Base-by-base conservation (phyloP, 2,329 filamentous ascomycete species). In the Graphilbum fragrans region DNA sequence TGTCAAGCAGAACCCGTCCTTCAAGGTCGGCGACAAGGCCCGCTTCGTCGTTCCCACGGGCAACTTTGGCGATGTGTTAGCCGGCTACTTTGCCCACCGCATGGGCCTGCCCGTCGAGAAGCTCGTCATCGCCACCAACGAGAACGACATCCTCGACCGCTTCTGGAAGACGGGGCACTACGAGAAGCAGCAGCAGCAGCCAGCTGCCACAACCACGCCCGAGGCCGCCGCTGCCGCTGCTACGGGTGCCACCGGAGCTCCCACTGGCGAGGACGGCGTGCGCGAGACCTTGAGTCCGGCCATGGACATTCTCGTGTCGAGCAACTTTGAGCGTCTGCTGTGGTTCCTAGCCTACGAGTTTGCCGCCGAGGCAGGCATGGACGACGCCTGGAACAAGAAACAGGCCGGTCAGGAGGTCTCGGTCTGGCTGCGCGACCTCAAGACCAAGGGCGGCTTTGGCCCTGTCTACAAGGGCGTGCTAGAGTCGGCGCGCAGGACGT, bases 251-350 rank as follows among this genome's bases (percentile, higher is more conserved):
- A 88, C 34, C 59, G 72, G 9, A 66, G 74, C 6, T 8, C 67
- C 76, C 50, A 68, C 76, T 51, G 75, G 77, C 35, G 33, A 18
- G 16, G 48, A 46, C 17, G 86, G 84, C 31, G 86, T 90, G 47
- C 88, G 86, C 64, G 88, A 94, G 65, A 98, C 92, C 0, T 73
- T 93, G 39, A 87, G 82, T 52, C 92, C 92, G 0, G 92, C 92
- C 36, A 96, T 98, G 92, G 92, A 98, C 60, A 96, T 96, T 50
- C 70, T 96, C 4, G 88, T 96, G 12, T 90, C 83, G 20, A 92
- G 83, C 59, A 98, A 98, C 67, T 96, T 98, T 58, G 92, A 98
- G 69, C 78, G 92, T 25, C 70, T 98, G 5, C 71, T 98, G 11
- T 96, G 90, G 90, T 95, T 86, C 69, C 69, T 96, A 22, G 82